Evolutionary conservation across 306 rosid genomes (phyloP).

Genomic region (Malus asiatica): DNA sequence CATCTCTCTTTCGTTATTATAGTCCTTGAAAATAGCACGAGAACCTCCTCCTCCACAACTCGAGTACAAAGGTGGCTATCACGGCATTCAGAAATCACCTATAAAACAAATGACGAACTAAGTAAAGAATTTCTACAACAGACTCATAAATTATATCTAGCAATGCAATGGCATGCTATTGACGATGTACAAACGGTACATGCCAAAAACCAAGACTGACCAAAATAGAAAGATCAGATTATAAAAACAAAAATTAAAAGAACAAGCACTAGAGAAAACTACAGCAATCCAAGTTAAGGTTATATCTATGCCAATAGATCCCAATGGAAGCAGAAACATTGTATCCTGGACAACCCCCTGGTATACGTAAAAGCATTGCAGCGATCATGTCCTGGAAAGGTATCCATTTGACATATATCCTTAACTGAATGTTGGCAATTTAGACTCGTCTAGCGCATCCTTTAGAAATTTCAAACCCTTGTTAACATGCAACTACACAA

Average conservation of each 20-base stretch:
- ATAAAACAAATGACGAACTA: neutral
- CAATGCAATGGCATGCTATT: neutral
- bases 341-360: neutral
- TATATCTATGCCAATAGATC: neutral
- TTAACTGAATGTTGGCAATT: neutral
- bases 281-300: neutral
- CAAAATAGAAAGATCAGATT: too few relatives aligned
- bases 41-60: slow-evolving; percentile 9
- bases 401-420: neutral
- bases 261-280: neutral
- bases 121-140: neutral
- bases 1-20: slow-evolving; percentile 44
- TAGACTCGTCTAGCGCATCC: neutral
- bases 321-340: neutral
- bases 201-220: neutral
- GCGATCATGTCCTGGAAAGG: neutral
- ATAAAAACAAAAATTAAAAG: neutral
- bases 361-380: neutral
- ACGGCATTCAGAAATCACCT: slow-evolving; percentile 46
- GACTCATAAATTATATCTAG: neutral
- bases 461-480: neutral
- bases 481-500: neutral
- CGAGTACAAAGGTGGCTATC: slow-evolving; percentile 13
- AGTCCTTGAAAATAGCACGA: slow-evolving; percentile 16
- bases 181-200: neutral